Base-by-base conservation (phyloP, 2,329 filamentous ascomycete species). In the Stagonosporopsis vannaccii region DNA sequence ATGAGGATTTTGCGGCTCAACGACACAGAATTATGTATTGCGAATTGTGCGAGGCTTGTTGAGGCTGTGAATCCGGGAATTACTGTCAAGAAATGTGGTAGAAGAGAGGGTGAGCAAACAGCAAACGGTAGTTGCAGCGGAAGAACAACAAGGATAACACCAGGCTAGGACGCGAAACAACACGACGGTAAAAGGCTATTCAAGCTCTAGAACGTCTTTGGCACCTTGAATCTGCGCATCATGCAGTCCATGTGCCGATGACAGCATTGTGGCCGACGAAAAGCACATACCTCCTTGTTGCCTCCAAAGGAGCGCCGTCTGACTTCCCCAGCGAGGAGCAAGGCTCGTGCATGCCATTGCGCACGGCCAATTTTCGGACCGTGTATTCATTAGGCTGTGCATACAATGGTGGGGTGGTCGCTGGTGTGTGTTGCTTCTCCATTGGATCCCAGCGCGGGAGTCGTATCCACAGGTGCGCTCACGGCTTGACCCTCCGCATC, bases 311-410 rank as follows among this genome's bases (percentile, higher is more conserved):
- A 70, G 65, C 79, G 81, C 65, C 78, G 78, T 55, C 82, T 80
- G 56, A 83, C 79, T 63, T 83, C 81, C 33, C 82, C 80, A 33
- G n/a, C n/a, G n/a, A n/a, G n/a, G n/a, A n/a, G n/a, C n/a, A n/a
- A n/a, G n/a, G n/a, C n/a, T n/a, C n/a, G n/a, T n/a, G n/a, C n/a
- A n/a, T n/a, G n/a, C n/a, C n/a, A n/a, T n/a, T n/a, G n/a, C n/a
- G n/a, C n/a, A n/a, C n/a, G n/a, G n/a, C n/a, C n/a, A n/a, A n/a
- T n/a, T n/a, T n/a, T n/a, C n/a, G n/a, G n/a, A n/a, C n/a, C n/a
- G n/a, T n/a, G n/a, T n/a, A n/a, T n/a, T n/a, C n/a, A n/a, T n/a
- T n/a, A n/a, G n/a, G n/a, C n/a, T n/a, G n/a, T n/a, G n/a, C n/a
- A n/a, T n/a, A n/a, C n/a, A n/a, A n/a, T n/a, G n/a, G n/a, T n/a